These are phyloP conservation scores for Mycena galopus DNA, from an alignment of 768 basidiomycete genomes.

Conservation along the genomic window DNA sequence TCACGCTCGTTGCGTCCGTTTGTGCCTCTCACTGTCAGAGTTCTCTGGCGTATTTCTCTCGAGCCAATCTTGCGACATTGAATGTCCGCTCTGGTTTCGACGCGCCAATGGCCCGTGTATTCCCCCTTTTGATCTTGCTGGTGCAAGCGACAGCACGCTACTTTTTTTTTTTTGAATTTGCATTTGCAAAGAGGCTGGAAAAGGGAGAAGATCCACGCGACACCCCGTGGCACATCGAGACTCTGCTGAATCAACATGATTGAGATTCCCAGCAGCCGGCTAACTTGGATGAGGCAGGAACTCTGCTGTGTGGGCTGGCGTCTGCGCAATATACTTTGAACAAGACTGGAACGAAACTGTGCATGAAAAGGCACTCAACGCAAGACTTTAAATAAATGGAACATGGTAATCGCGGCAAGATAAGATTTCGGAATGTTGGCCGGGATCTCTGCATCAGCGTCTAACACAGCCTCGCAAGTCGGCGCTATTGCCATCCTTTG, in stretches of 20 bases:
- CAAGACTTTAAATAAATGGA: neutral
- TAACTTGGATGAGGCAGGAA: neutral
- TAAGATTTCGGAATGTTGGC: conserved; percentile 21
- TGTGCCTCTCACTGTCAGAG: no score
- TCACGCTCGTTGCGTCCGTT: no score
- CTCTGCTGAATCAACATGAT: neutral
- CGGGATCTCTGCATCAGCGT: conserved; percentile 15
- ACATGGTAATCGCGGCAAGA: conserved; percentile 10
- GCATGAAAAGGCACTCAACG: no score
- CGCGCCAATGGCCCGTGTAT: no score
- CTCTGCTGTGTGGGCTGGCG: neutral
- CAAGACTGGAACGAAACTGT: neutral
- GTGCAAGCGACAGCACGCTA: no score
- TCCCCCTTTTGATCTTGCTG: no score
- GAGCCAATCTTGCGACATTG: no score
- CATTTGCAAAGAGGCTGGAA: neutral
- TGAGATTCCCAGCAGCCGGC: neutral
- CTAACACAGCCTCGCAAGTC: conserved; percentile 17
- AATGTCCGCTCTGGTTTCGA: no score
- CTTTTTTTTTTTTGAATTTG: neutral
- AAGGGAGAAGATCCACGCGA: neutral
- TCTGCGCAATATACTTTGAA: neutral
- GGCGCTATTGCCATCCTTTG: conserved; percentile 19
- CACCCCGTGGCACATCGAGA: neutral
- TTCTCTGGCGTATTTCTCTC: no score